These are phyloP conservation scores for Sisymbrium irio DNA, from an alignment of 345 rosid genomes.

Conservation along the genomic window DNA sequence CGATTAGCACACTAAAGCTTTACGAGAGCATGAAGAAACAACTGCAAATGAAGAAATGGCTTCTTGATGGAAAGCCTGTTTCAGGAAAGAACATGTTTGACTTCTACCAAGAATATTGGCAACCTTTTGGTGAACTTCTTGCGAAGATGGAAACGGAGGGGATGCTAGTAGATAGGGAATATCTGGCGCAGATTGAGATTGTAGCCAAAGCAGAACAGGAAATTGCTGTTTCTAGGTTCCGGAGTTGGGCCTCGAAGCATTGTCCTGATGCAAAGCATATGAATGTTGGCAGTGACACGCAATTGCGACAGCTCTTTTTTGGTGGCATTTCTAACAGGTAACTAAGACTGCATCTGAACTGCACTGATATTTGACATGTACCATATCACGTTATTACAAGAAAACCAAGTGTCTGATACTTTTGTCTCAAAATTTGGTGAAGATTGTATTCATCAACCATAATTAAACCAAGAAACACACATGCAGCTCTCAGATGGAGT, in stretches of 20 bases:
- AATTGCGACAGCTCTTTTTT: slow-evolving; percentile 78
- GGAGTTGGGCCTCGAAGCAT: slow-evolving; percentile 81
- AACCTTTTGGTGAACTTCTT: slow-evolving; percentile 85
- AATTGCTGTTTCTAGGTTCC: slow-evolving; percentile 65
- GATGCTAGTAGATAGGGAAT: slow-evolving; percentile 81
- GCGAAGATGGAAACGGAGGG: slow-evolving; percentile 89
- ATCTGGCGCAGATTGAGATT: slow-evolving; percentile 81
- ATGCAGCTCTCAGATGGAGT: slow-evolving; percentile 1
- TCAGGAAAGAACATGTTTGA: slow-evolving; percentile 60
- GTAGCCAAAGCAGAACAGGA: slow-evolving; percentile 84
- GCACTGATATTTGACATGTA: neutral
- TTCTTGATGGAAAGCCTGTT: slow-evolving; percentile 47
- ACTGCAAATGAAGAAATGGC: slow-evolving; percentile 60
- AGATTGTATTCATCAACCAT: neutral
- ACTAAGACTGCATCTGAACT: slow-evolving; percentile 1
- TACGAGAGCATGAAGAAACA: slow-evolving; percentile 72
- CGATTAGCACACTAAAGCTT: slow-evolving; percentile 84
- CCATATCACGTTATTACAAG: neutral
- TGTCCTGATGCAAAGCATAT: slow-evolving; percentile 81
- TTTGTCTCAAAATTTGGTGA: neutral
- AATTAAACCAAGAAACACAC: neutral
- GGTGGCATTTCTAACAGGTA: slow-evolving; percentile 80
- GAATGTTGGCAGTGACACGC: slow-evolving; percentile 96
- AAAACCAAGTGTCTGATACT: neutral
- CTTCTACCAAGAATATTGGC: slow-evolving; percentile 79